phyloP scores from a whole-genome alignment of 306 rosid genomes.

The Lotus japonicus region DNA sequence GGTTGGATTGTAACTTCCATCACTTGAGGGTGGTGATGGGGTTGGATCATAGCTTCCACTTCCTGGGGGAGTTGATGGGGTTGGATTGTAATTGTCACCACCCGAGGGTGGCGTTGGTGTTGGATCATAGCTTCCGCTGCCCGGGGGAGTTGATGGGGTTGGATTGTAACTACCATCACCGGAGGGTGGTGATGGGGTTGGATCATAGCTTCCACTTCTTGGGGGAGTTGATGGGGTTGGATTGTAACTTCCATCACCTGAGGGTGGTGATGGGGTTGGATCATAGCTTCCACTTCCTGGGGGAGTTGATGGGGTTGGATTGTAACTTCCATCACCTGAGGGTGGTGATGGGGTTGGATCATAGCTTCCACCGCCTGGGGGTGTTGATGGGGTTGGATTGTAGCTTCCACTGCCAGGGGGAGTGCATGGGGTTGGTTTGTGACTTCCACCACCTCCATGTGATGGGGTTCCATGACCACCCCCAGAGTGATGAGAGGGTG shows the following conservation, averaged over 20 bases:
- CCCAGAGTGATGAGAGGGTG: slow-evolving; percentile 42
- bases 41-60: slow-evolving; percentile 40
- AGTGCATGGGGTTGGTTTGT: slow-evolving; percentile 39
- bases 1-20: slow-evolving; percentile 19
- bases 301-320: slow-evolving; percentile 19
- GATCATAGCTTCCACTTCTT: slow-evolving; percentile 11
- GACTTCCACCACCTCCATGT: slow-evolving; percentile 17
- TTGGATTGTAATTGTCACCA: slow-evolving; percentile 19
- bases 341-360: slow-evolving; percentile 20
- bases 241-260: slow-evolving; percentile 38
- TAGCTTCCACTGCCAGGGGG: slow-evolving; percentile 32
- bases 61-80: slow-evolving; percentile 7
- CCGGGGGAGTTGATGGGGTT: slow-evolving; percentile 51
- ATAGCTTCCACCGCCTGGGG: slow-evolving; percentile 25
- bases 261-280: background rate
- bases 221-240: slow-evolving; percentile 59
- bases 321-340: slow-evolving; percentile 34
- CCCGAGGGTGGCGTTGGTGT: slow-evolving; percentile 33
- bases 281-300: too few species aligned
- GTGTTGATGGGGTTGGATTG: slow-evolving; percentile 30
- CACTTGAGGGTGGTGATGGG: slow-evolving; percentile 44
- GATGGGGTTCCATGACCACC: slow-evolving; percentile 35
- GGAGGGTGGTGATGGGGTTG: slow-evolving; percentile 34
- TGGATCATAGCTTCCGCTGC: slow-evolving; percentile 22
- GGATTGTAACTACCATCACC: slow-evolving; percentile 22